Base-by-base conservation (phyloP, 768 basidiomycete genomes). In the Pholiota conissans region DNA sequence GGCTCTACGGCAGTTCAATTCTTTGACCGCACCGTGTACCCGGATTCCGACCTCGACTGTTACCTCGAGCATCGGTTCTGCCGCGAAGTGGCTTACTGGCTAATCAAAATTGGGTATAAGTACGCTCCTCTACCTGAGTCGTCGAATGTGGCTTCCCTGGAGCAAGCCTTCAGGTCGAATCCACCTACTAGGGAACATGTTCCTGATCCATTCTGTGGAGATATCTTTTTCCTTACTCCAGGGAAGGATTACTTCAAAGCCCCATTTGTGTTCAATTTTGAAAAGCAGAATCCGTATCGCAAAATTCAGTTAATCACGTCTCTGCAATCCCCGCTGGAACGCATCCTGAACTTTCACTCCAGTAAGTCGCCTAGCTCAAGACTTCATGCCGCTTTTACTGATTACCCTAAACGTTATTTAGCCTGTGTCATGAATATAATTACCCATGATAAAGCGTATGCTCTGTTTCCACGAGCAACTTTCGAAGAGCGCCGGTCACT, bases 361-460 rank as follows among this genome's bases (percentile, higher is more conserved):
- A 52, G 50, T 52, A 39, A 22, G 50, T 20, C 9, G 22, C 28
- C 3, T 22, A 5, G 16, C 5, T 14, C 20, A 52, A 37, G n/a
- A 22, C 4, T 3, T 26, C 2, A 28, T 52, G 11, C 3, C 32
- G 30, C n/a, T 32, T 24, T 11, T 37, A 18, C 13, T 39, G 2
- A 52, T 37, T 27, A 2, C 9, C 4, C n/a, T 39, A 3, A 10
- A 18, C 22, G 4, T 32, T 10, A 16, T 52, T n/a, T 39, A 52
- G 50, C 35, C 24, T 52, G 50, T 37, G 50, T 39, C 5, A 52
- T 39, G 50, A 52, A 52, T 39, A n/a, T 52, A 8, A 52, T 52
- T 14, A 52, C 50, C 30, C 50, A 52, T 22, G 50, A 52, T 22
- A 52, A 34, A 20, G 50, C 50, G 0, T 52, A 37, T 16, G 37